These are phyloP conservation scores for Blastobotrys chiropterorum DNA, from an alignment of 805 yeast genomes.

Conservation along the genomic window DNA sequence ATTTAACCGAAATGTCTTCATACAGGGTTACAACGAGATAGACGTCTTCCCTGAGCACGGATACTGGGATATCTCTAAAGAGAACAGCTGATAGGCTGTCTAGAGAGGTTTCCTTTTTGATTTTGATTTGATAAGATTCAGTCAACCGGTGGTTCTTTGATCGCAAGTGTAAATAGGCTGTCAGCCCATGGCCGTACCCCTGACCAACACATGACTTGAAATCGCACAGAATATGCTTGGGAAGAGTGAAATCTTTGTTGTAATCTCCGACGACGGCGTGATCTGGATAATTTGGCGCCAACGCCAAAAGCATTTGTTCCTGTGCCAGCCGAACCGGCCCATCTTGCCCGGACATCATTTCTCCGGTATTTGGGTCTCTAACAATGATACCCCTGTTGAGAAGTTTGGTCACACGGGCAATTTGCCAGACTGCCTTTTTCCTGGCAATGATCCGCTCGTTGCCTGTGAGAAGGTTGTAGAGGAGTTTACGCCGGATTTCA, in stretches of 20 bases:
- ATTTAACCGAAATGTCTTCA: conserved; percentile 55
- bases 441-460: conserved; percentile 24
- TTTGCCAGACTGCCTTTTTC: conserved; percentile 27
- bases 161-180: conserved; percentile 66
- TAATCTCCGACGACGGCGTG: conserved; percentile 18
- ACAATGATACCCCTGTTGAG: conserved; percentile 30
- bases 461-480: conserved; percentile 24
- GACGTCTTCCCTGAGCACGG: conserved; percentile 53
- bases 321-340: conserved; percentile 56
- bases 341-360: conserved; percentile 22
- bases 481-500: conserved; percentile 23
- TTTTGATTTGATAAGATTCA: conserved; percentile 70
- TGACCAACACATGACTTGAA: conserved; percentile 62
- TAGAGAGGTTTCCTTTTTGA: conserved; percentile 52
- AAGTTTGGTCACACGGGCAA: conserved; percentile 27
- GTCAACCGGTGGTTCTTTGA: conserved; percentile 59
- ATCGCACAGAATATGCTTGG: conserved; percentile 66
- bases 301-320: conserved; percentile 63
- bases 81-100: conserved; percentile 73
- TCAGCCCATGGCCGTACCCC: conserved; percentile 60
- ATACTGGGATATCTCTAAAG: conserved; percentile 66
- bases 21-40: conserved; percentile 72
- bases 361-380: conserved; percentile 26
- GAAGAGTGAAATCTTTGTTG: conserved; percentile 12
- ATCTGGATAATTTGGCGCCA: conserved; percentile 64